A percentile compares a stretch with the other conserved stretches of the same genome.
Evolutionary conservation across 169 alveolate genomes (phyloP).

Genomic region (Amoebophrya sp.): DNA sequence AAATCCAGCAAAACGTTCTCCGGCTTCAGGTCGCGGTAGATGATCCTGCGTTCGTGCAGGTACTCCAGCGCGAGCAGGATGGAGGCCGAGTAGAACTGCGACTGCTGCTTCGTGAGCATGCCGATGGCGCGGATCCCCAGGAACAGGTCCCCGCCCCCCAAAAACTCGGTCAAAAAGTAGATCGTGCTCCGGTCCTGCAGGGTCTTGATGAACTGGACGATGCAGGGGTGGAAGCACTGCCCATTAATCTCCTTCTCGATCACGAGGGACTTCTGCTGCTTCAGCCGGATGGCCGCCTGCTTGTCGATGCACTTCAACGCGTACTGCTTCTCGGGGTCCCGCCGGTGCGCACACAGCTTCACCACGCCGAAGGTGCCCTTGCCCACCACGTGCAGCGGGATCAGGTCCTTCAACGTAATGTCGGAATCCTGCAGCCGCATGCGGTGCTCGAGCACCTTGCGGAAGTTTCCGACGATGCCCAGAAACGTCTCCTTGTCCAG

Average conservation of each 20-base stretch:
- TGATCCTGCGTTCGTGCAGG: conserved; percentile 35
- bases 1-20: conserved; percentile 84
- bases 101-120: conserved; percentile 32
- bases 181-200: conserved; percentile 40
- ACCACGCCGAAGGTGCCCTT: conserved; percentile 44
- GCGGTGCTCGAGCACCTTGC: conserved; percentile 37
- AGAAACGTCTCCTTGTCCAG: conserved; percentile 23
- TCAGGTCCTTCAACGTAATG: conserved; percentile 40
- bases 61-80: conserved; percentile 40
- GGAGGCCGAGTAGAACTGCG: conserved; percentile 44
- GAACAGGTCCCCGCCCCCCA: conserved; percentile 47
- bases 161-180: conserved; percentile 43
- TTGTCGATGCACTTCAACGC: conserved; percentile 40
- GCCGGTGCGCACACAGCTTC: conserved; percentile 22
- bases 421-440: conserved; percentile 42
- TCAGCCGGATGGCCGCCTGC: conserved; percentile 20
- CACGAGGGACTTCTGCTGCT: conserved; percentile 35
- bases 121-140: conserved; percentile 46
- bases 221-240: conserved; percentile 48
- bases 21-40: conserved; percentile 68
- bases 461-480: conserved; percentile 32
- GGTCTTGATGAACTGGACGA: conserved; percentile 44
- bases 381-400: conserved; percentile 35
- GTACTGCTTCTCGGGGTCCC: conserved; percentile 25
- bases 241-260: conserved; percentile 41